Evolutionary conservation across 352 stramenopile species (phyloP), one percentile per base, ranked within the genome.

Genomic region (Phytopythium chamaehyphon): DNA sequence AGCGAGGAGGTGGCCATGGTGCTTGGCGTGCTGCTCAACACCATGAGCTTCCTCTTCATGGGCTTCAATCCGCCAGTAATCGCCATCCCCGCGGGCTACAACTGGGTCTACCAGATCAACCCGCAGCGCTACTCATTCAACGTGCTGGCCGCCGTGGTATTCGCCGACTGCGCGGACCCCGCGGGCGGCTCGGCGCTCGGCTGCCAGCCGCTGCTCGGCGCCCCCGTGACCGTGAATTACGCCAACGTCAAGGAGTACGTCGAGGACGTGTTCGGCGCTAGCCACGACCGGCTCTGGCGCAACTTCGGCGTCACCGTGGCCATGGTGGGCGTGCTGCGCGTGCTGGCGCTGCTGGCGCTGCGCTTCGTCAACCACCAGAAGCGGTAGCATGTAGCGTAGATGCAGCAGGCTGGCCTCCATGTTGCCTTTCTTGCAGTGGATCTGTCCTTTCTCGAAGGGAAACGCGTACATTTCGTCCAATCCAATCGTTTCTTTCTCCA

Each of bases 11-110:
- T 79, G 10, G 71, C 71, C 3, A 74, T 65, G 55, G 61, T 82
- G 24, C 50, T 75, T 10, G 69, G 66, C 31, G 57, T 76, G 23
- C 58, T 83, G 11, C 40, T 89, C 26, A 83, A 85, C 50, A 73
- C 74, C 44, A 68, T 90, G 51, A 86, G 85, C 58, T 76, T 90
- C 56, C 61, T 90, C 10, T 88, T 90, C 61, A 81, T 81, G 66
- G 83, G 81, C 31, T 88, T 80, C 66, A 86, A 86, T 47, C 77
- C 77, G 18, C 74, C 77, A n/a, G 64, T 73, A 10, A 56, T 64
- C 14, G 52, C 58, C 12, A 83, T 88, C 46, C 76, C 74, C 3
- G 40, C 48, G 0, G 74, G 64, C 16, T 83, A 81, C 58, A 70
- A 76, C 47, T 86, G 71, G 73, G 63, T 86, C 21, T 81, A 83